Evolutionary conservation across 805 yeast species (phyloP).

Genomic region (Tetrapisispora pingtungensis): DNA sequence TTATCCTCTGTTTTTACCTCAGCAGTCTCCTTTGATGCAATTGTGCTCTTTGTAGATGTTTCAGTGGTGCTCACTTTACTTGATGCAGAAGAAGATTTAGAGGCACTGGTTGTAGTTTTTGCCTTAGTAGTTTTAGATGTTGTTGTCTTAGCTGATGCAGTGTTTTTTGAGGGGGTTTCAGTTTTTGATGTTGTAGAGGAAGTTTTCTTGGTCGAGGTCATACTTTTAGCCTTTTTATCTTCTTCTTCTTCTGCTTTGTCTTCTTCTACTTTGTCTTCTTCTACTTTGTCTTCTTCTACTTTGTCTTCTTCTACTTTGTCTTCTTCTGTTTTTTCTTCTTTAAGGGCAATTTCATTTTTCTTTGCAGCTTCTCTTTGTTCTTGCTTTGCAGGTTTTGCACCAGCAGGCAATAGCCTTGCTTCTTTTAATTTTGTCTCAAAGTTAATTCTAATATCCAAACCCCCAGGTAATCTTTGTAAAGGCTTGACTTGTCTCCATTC

Average conservation of each 20-base stretch:
- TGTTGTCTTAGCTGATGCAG: background rate
- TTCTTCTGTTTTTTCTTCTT: background rate
- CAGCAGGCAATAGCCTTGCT: slow-evolving; percentile 41
- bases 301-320: background rate
- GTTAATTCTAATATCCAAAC: slow-evolving; percentile 61
- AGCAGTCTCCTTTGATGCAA: background rate
- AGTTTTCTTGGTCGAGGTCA: too few relatives aligned
- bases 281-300: background rate
- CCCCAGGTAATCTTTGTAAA: slow-evolving; percentile 74
- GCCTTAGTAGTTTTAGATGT: too few relatives aligned
- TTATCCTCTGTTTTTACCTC: background rate
- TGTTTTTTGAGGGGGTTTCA: background rate
- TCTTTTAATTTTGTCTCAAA: slow-evolving; percentile 60
- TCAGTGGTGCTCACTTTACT: background rate
- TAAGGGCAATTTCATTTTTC: background rate
- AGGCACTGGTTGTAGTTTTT: too few relatives aligned
- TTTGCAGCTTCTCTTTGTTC: slow-evolving; percentile 1
- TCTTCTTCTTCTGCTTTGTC: too few relatives aligned
- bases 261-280: too few relatives aligned
- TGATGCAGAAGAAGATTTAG: too few relatives aligned
- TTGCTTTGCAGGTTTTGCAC: slow-evolving; percentile 2
- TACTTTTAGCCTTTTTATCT: too few relatives aligned
- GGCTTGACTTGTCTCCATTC: slow-evolving; percentile 63
- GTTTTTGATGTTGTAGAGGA: background rate
- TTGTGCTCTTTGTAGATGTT: background rate